phyloP scores from a whole-genome alignment of 192 early-diverging fungal species.

The Endogone sp. region DNA sequence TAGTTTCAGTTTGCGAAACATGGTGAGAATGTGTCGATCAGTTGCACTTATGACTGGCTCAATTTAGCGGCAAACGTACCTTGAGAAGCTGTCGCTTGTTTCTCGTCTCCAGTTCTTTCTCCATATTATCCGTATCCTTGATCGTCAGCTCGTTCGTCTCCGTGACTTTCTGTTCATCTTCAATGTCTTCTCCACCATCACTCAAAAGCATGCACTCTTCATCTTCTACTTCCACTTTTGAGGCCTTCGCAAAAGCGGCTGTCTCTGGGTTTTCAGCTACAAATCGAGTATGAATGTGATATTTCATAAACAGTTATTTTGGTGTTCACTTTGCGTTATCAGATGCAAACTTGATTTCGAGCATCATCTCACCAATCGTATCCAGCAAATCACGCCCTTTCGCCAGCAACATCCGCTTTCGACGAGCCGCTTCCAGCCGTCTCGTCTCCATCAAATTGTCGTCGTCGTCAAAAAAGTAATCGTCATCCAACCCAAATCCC shows the following conservation, averaged over 20 bases:
- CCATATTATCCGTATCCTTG: background rate
- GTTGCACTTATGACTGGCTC: too few relatives aligned
- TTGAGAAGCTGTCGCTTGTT: background rate
- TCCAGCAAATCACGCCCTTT: slow-evolving; percentile 20
- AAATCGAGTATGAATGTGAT: background rate
- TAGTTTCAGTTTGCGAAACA: too few relatives aligned
- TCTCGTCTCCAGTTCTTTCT: background rate
- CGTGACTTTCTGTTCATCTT: background rate
- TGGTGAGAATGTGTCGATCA: too few relatives aligned
- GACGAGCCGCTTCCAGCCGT: slow-evolving; percentile 17
- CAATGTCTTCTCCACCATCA: slow-evolving; percentile 27
- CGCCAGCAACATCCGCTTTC: slow-evolving; percentile 11
- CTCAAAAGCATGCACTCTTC: slow-evolving; percentile 18
- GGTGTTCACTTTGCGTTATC: background rate
- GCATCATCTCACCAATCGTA: slow-evolving; percentile 11
- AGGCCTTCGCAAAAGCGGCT: slow-evolving; percentile 37
- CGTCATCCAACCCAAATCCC: slow-evolving; percentile 22
- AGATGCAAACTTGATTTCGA: background rate
- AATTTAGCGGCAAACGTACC: too few relatives aligned
- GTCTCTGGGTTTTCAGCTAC: slow-evolving; percentile 24
- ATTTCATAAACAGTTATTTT: too few relatives aligned
- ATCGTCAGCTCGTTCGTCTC: background rate
- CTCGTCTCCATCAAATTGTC: slow-evolving; percentile 27
- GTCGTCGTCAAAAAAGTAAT: slow-evolving; percentile 27
- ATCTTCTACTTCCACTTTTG: slow-evolving; percentile 9